Evolutionary conservation across 2,329 filamentous ascomycete genomes (phyloP), one percentile per base, ranked within the genome.

Genomic region (Furcasterigmium sp.): DNA sequence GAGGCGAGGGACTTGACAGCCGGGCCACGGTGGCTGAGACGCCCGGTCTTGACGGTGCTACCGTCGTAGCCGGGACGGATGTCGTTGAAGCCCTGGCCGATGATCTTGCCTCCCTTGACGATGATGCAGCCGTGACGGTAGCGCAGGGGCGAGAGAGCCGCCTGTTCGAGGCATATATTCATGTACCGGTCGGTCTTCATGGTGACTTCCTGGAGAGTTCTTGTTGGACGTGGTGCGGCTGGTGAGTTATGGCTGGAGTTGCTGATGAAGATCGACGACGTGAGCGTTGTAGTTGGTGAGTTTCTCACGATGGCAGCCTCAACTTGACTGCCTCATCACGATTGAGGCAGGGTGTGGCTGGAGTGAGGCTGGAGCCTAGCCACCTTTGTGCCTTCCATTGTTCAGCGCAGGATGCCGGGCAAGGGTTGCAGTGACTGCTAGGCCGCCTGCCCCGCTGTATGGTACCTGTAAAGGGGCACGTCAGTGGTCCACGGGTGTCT

Each of bases 71-170:
- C 70, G 20, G 67, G 56, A 39, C 69, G 70, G 51, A 69, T 66
- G 52, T 71, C 68, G 51, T 76, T 76, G 62, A 66, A 72, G 40
- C 71, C 72, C 42, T 68, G 64, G 11, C 73, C 72, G 47, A 77
- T 70, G 50, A 76, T 63, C 52, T 76, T 77, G 41, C 72, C 72
- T 42, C 70, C 72, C 46, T 70, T 70, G 43, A 75, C 70, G 45
- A 75, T 60, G 40, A 49, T 46, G 42, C 44, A 46, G 15, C 35
- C 36, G 32, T 49, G 73, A 46, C 69, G 69, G 48, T 70, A 69
- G 55, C 64, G 67, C 20, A 77, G 68, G 21, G 70, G 67, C 13
- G 70, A 75, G 38, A 65, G 62, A 21, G 67, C 56, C 40, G 73
- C 73, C 62, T 76, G 69, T 58, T 72, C 67, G 39, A 76, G 64